Evolutionary conservation across 805 yeast genomes (phyloP), one percentile per base, ranked within the genome.

Genomic region (Phaffomyces opuntiae): DNA sequence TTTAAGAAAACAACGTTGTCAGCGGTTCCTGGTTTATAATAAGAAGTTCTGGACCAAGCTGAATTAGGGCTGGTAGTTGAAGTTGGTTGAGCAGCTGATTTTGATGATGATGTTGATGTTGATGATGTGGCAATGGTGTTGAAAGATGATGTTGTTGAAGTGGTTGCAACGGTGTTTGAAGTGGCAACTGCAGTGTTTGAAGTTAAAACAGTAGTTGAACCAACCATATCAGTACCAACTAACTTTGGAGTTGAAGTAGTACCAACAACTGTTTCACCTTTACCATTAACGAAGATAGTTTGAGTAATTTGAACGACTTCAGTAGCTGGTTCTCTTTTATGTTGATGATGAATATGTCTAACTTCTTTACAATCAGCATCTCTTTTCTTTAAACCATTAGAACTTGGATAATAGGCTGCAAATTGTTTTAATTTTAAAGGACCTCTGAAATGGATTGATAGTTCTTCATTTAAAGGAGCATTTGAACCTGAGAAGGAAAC

Each of bases 401-500:
- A 57, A 25, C 77, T 61, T 52, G 87, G 90, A 60, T 82, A 81
- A 74, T 90, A 93, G 46, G 87, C 96, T 66, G 90, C 97, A 62
- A 93, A 88, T 69, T 87, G 87, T 60, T 73, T 69, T 62, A 88
- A 78, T 62, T 78, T 74, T 56, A 88, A 61, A 34, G 96, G 96
- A 57, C 96, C 96, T 73, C 96, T 83, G 74, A 87, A 84, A 66
- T 88, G 96, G 49, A 88, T 81, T 33, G 95, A 81, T 50, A 88
- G 69, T 66, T 88, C 96, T 72, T 87, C 93, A 65, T 87, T 83
- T 51, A 88, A 72, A 36, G 96, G 96, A 45, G 90, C 67, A 65
- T 87, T 66, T 48, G 77, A 58, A 45, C 96, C 96, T 14, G 81
- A 72, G 73, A 88, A 84, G 9, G 81, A 60, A 36, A 58, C 53